phyloP scores from a whole-genome alignment of 1,284 basidiomycete genomes.

The Peniophora sp. region DNA sequence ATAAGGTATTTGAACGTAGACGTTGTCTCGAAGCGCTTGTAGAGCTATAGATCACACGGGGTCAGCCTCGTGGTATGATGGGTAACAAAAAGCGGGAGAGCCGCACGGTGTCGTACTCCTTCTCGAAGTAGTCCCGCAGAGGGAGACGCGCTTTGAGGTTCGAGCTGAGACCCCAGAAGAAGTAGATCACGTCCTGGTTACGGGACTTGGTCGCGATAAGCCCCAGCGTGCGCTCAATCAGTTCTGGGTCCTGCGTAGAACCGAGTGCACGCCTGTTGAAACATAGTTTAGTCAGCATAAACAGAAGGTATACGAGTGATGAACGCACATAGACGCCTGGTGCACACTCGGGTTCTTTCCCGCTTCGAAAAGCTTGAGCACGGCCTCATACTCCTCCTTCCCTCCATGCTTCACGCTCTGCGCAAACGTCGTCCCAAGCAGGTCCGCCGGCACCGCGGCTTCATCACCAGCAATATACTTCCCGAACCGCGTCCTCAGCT shows the following conservation, averaged over 20 bases:
- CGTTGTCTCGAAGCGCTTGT: slow-evolving; percentile 66
- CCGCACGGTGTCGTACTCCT: slow-evolving; percentile 58
- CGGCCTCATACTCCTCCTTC: slow-evolving; percentile 68
- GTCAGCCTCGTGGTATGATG: background rate
- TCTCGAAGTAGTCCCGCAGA: slow-evolving; percentile 39
- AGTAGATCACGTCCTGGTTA: slow-evolving; percentile 61
- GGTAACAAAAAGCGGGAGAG: background rate
- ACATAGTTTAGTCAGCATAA: background rate
- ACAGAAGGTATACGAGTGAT: background rate
- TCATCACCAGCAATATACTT: slow-evolving; percentile 73
- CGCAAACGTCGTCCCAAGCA: slow-evolving; percentile 47
- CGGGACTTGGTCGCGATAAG: slow-evolving; percentile 49
- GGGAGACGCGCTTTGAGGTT: slow-evolving; percentile 38
- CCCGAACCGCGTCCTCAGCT: slow-evolving; percentile 71
- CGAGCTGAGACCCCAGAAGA: slow-evolving; percentile 33
- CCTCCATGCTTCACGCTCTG: slow-evolving; percentile 33
- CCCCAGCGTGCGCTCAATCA: slow-evolving; percentile 52
- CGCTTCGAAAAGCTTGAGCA: slow-evolving; percentile 64
- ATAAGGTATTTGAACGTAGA: slow-evolving; percentile 49
- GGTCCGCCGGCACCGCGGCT: slow-evolving; percentile 72
- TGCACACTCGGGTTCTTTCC: slow-evolving; percentile 55
- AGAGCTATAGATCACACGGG: slow-evolving; percentile 44
- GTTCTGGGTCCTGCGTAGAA: slow-evolving; percentile 31
- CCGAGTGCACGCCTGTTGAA: slow-evolving; percentile 32
- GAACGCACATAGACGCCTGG: slow-evolving; percentile 58